Percentiles rank a stretch among this genome's conserved stretches.
These are phyloP conservation scores for Lasiodiplodia sp. DNA, from an alignment of 2,329 filamentous ascomycete genomes.

Conservation along the genomic window DNA sequence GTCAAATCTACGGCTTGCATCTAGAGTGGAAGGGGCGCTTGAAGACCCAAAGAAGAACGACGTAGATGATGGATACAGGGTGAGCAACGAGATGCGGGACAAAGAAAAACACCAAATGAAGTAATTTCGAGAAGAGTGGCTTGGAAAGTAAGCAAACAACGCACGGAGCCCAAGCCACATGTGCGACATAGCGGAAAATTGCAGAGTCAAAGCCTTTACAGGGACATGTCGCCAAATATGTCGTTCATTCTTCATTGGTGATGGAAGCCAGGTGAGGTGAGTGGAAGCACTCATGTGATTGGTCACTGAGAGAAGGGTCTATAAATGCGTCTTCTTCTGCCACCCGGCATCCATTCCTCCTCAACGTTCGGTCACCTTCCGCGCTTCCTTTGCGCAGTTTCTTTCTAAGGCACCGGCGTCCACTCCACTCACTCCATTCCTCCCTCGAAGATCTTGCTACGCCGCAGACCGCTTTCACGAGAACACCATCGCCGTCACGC, in stretches of 20 bases:
- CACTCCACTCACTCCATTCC: neutral
- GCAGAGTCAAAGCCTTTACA: neutral
- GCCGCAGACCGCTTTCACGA: neutral
- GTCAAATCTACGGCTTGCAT: too few relatives aligned
- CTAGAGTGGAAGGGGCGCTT: too few relatives aligned
- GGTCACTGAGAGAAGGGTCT: neutral
- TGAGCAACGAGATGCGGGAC: too few relatives aligned
- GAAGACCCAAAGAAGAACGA: too few relatives aligned
- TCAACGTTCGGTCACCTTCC: neutral
- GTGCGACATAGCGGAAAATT: neutral
- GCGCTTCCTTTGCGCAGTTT: neutral
- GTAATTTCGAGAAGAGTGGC: too few relatives aligned
- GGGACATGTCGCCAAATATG: neutral
- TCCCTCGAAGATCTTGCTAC: neutral
- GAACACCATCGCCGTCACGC: neutral
- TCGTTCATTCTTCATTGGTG: neutral
- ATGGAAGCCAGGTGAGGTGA: neutral
- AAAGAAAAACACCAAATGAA: too few relatives aligned
- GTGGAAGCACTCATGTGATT: neutral
- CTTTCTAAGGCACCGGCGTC: neutral
- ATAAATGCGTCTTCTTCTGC: neutral
- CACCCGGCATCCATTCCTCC: neutral
- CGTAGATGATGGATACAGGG: too few relatives aligned
- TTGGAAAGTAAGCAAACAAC: neutral
- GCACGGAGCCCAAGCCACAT: neutral